Evolutionary conservation across 1,284 basidiomycete species (phyloP).

Genomic region (Ganoderma leucocontextum): DNA sequence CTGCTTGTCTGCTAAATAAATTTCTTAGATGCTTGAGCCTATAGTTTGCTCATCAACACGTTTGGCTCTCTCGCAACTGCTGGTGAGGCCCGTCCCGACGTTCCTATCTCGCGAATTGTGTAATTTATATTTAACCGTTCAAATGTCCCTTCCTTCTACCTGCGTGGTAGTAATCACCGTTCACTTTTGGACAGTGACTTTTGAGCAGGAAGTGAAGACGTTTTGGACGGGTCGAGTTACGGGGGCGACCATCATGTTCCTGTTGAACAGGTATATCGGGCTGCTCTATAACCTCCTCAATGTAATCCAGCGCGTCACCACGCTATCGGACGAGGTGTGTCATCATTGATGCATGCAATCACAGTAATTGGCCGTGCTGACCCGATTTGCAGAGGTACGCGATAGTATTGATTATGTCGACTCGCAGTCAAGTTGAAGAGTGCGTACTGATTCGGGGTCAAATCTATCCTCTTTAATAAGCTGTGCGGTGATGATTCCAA

Average conservation of each 20-base stretch:
- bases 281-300: not conserved
- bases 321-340: not conserved
- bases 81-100: not conserved
- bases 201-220: not conserved
- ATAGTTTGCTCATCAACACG: not conserved
- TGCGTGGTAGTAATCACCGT: not conserved
- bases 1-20: not conserved
- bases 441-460: not conserved
- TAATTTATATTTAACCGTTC: not conserved
- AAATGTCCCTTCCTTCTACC: not conserved
- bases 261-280: constrained; percentile 5
- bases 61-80: not conserved
- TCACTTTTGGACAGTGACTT: not conserved
- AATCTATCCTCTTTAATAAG: not conserved
- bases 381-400: not conserved
- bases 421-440: not conserved
- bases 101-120: not conserved
- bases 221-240: not conserved
- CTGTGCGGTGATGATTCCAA: not conserved
- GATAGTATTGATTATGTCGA: not conserved
- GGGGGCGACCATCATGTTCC: not conserved
- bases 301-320: not conserved
- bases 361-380: not conserved
- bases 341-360: not conserved
- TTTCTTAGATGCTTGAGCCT: not conserved